Base-by-base conservation (phyloP, 495 filamentous ascomycete genomes). In the Lasiosphaeris hirsuta region DNA sequence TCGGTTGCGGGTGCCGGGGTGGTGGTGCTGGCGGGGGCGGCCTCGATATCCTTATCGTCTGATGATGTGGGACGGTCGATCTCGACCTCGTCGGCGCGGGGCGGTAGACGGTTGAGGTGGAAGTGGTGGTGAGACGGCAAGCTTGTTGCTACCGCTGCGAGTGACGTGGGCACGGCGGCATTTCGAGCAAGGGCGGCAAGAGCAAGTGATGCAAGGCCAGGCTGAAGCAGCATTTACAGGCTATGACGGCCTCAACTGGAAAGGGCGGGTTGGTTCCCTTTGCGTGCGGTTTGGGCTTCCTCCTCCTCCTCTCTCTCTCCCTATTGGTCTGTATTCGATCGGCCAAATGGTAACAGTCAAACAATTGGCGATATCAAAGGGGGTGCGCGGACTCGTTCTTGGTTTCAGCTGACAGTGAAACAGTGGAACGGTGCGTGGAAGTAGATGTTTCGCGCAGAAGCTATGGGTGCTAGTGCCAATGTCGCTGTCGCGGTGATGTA, bases 91-190 rank as follows among this genome's bases (percentile, higher is more conserved):
- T 54, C 51, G 53, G 38, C 34, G 41, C 41, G 30, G 47, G 51
- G 38, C 48, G 38, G 36, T 33, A 39, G 38, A 17, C 5, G 23
- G 23, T 30, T 30, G 23, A 30, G 23, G 23, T 30, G 30, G 35
- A 5, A 15, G 51, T 18, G 57, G 61, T 56, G 60, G 43, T 47
- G 62, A 57, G 43, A 57, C 47, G 56, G 64, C 58, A 59, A 68
- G 40, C 42, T 54, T 65, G 59, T 33, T 59, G 66, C 58, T 69
- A 70, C 66, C 51, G 62, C 41, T 38, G 66, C 51, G 40, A 63
- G n/a, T n/a, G 52, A 39, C 37, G 41, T 45, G 42, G 53, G 40
- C 37, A 54, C 56, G n/a, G 53, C 51, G 62, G 54, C 64, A 64
- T 62, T 47, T 39, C 57, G 57, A 39, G 42, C 35, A 40, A 51